These are phyloP conservation scores for Haplosporangium sp. DNA, from an alignment of 371 early-diverging fungal genomes.

Conservation along the genomic window DNA sequence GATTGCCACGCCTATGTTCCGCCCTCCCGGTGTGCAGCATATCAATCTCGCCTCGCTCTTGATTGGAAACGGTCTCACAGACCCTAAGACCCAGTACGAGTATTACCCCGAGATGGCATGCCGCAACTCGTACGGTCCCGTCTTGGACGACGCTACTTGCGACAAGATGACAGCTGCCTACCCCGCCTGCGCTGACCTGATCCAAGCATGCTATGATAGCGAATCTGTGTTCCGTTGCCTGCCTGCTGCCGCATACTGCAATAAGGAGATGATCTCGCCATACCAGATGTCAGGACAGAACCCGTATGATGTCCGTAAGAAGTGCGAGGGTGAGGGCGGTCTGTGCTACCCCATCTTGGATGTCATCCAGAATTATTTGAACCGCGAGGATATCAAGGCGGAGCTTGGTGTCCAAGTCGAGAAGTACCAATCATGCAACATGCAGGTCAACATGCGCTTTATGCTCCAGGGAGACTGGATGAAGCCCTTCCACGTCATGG, in stretches of 20 bases:
- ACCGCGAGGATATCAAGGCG: conserved; percentile 81
- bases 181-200: conserved; percentile 80
- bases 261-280: conserved; percentile 72
- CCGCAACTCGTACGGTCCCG: conserved; percentile 81
- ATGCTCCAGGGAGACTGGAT: conserved; percentile 90
- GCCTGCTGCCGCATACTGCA: conserved; percentile 91
- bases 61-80: conserved; percentile 94
- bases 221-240: conserved; percentile 80
- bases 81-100: conserved; percentile 90
- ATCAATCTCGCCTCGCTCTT: conserved; percentile 83
- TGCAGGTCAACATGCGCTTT: conserved; percentile 84
- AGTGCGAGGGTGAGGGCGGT: conserved; percentile 74
- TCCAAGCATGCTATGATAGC: conserved; percentile 86
- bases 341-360: conserved; percentile 88
- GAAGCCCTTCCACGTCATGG: conserved; percentile 80
- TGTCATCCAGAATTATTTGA: conserved; percentile 82
- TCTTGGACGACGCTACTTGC: conserved; percentile 73
- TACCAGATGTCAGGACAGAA: conserved; percentile 77
- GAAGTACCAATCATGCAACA: conserved; percentile 84
- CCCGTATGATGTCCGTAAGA: conserved; percentile 85
- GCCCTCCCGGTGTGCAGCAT: conserved; percentile 59
- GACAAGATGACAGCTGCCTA: conserved; percentile 77
- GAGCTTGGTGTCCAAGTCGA: conserved; percentile 72
- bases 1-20: conserved; percentile 55
- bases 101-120: conserved; percentile 91